Base-by-base conservation (phyloP, 441 rosid species). In the Gossypium trilobum region DNA sequence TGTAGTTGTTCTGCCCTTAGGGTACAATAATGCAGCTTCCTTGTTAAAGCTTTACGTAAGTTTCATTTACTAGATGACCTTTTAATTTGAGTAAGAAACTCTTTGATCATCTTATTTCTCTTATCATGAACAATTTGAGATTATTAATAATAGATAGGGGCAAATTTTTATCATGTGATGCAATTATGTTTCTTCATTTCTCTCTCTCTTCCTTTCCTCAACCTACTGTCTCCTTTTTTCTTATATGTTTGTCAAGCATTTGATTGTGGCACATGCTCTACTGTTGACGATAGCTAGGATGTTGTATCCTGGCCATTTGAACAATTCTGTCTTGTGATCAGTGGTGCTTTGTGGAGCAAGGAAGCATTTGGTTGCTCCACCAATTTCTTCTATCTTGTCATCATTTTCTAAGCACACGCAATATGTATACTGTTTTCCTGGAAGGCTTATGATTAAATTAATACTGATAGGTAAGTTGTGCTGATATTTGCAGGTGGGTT, bases 401-500 rank as follows among this genome's bases (percentile, higher is more conserved):
- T 14, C 19, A 44, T 22, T 42, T 62, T 5, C 7, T 62, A 62
- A 17, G 68, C 20, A 62, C 50, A 33, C 1, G 0, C 16, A 50
- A 14, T 25, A 14, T 36, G 51, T 62, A 33, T 13, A 46, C 33
- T 42, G 54, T 64, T 64, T 64, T 64, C 69, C 22, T 46, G 20
- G 57, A 66, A 13, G n/a, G 8, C 3, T 50, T 67, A 14, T 50
- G 42, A 22, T 68, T 27, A 27, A 50, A 51, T 29, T 68, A 51
- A 2, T 16, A 16, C 52, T 68, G 58, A 68, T 51, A 13, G 36
- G 11, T 29, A 23, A 7, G 46, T 0, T 67, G 31, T 74, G 61
- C 20, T 23, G 16, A 0, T 75, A 6, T 6, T 77, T 86, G 85
- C 88, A 95, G 99, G 81, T 95, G 99, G 99, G 92, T 93, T 77